Base-by-base conservation (phyloP, 768 basidiomycete genomes). In the Termitomyces sp. region DNA sequence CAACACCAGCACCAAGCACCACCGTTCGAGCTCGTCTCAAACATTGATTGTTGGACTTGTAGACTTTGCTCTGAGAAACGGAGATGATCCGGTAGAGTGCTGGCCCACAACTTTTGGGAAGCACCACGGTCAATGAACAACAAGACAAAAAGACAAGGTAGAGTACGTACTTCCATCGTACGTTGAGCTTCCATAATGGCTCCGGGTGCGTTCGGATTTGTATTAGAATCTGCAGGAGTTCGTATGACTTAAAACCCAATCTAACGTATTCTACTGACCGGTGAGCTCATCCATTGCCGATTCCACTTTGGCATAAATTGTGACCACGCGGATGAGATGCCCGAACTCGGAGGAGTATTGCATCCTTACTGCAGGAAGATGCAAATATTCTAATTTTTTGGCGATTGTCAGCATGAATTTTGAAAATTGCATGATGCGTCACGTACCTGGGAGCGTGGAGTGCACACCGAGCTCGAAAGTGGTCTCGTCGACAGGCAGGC, bases 1-100 rank as follows among this genome's bases (percentile, higher is more conserved):
- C 78, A 77, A 62, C 82, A 88, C 72, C 82, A 93, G 63, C 86
- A 88, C 91, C 90, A 92, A 10, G 88, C 87, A 47, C 90, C 87
- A 30, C 80, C 80, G 63, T 89, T 90, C 16, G 87, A 86, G 63
- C 81, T 83, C 22, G 90, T 91, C 66, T 90, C 89, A 62, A 91
- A 87, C 82, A 90, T 88, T 18, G 83, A 80, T 60, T 84, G 74
- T 63, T 92, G 88, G 20, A 85, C 81, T 61, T 77, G 75, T 20
- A 91, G 69, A 66, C 79, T 90, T 63, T 87, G 81, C 47, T 87
- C 83, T 24, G 80, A 85, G 65, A 88, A 92, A 8, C 79, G 81
- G 46, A 93, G 80, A 64, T 86, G 80, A 43, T 85, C 81, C 11
- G 91, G 84, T n/a, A 92, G 80, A 36, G 81, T 81, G 24, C 74